A percentile compares a stretch with the other conserved stretches of the same genome.
phyloP scores from a whole-genome alignment of 148 eudicot genomes.

The Fagopyrum esculentum region DNA sequence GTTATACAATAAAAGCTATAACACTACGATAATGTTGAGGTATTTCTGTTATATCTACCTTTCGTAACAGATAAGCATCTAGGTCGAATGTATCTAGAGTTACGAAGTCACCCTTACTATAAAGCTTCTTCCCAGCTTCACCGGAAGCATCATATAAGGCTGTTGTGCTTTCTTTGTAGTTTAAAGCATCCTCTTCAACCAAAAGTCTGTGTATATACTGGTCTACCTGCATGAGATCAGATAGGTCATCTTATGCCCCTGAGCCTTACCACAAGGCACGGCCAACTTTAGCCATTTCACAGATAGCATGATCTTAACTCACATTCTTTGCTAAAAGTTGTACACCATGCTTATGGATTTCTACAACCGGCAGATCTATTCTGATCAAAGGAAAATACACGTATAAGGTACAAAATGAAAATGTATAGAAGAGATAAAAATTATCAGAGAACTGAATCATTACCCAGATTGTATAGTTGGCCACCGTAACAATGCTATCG shows the following conservation, averaged over 20 bases:
- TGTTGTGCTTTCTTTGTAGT: conserved; percentile 25
- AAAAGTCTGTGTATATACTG: conserved; percentile 72
- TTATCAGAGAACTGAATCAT: conserved; percentile 6
- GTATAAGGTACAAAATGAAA: conserved; percentile 1
- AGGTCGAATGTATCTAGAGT: conserved; percentile 43
- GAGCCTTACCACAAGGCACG: background rate
- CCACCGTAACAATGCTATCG: conserved; percentile 77
- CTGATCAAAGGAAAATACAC: conserved; percentile 26
- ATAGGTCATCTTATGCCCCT: conserved; percentile 50
- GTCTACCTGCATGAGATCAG: background rate
- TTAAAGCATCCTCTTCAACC: conserved; percentile 72
- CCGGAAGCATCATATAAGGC: conserved; percentile 56
- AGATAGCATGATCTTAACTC: background rate
- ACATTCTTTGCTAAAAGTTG: conserved; percentile 50
- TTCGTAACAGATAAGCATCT: conserved; percentile 67
- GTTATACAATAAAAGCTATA: background rate
- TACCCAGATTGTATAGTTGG: conserved; percentile 94
- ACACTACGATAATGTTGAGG: background rate
- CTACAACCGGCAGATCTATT: conserved; percentile 93
- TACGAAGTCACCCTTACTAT: conserved; percentile 54
- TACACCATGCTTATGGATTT: conserved; percentile 71
- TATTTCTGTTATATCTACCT: conserved; percentile 31
- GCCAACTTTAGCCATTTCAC: background rate
- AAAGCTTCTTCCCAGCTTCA: conserved; percentile 52
- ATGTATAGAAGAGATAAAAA: conserved; percentile 4